phyloP scores from a whole-genome alignment of 129 eudicot species.

The Heracleum sosnowskyi region DNA sequence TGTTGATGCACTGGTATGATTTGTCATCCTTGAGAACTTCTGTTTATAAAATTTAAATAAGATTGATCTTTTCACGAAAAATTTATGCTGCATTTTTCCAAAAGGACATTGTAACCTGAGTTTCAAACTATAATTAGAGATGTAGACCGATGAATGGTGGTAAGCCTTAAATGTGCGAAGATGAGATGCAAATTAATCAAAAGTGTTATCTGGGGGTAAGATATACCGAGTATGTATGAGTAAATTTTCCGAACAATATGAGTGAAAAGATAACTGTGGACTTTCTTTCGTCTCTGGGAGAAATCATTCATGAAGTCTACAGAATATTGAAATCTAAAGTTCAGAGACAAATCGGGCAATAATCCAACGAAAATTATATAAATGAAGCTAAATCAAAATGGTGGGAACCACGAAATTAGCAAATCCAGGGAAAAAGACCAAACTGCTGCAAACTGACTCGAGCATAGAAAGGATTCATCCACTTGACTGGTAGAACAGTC shows the following conservation, averaged over 20 bases:
- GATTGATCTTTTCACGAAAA: not conserved
- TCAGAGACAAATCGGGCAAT: not conserved
- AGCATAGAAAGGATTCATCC: not conserved
- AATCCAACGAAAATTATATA: not conserved
- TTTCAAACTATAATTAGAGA: not conserved
- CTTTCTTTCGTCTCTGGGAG: not conserved
- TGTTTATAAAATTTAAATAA: not conserved
- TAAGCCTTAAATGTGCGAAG: not conserved
- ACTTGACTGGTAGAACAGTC: not conserved
- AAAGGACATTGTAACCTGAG: not conserved
- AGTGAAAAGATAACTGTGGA: not conserved
- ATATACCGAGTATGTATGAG: not conserved
- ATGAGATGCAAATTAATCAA: not conserved
- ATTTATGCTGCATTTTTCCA: not conserved
- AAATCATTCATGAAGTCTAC: not conserved
- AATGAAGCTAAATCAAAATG: not conserved
- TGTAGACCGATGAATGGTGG: not conserved
- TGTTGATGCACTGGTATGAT: conserved; percentile 92
- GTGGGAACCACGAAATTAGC: not conserved
- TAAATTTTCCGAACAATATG: not conserved
- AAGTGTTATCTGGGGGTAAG: not conserved
- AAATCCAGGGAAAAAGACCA: not conserved
- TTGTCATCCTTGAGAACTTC: conserved; percentile 7
- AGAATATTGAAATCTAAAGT: not conserved
- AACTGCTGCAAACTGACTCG: not conserved